These are phyloP conservation scores for Saccharomycopsis amapae DNA, from an alignment of 805 yeast species.

Conservation along the genomic window DNA sequence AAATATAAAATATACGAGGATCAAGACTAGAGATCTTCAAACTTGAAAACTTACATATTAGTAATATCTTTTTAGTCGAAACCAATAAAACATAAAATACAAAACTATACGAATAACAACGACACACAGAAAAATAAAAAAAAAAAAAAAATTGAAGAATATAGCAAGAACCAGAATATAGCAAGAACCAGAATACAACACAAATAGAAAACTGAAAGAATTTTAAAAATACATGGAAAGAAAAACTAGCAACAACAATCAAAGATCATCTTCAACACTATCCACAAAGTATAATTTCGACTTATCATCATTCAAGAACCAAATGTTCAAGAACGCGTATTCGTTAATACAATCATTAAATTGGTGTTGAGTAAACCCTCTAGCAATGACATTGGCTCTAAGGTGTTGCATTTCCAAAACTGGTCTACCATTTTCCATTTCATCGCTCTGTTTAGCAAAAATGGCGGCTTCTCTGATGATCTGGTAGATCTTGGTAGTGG, in stretches of 20 bases:
- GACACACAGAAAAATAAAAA: too few relatives aligned
- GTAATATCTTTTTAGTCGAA: too few relatives aligned
- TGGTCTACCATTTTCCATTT: slow-evolving; percentile 24
- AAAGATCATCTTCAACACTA: background rate
- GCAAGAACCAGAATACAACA: background rate
- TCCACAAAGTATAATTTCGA: slow-evolving; percentile 17
- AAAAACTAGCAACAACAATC: background rate
- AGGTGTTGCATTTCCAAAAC: slow-evolving; percentile 42
- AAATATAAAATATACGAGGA: too few relatives aligned
- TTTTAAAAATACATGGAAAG: background rate
- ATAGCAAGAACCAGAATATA: background rate
- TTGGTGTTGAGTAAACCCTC: slow-evolving; percentile 79
- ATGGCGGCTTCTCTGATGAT: slow-evolving; percentile 56
- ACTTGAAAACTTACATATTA: too few relatives aligned
- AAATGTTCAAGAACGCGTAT: slow-evolving; percentile 63
- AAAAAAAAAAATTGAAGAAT: background rate
- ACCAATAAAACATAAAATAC: too few relatives aligned
- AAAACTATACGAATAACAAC: background rate
- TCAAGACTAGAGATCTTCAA: too few relatives aligned
- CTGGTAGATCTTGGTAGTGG: slow-evolving; percentile 62
- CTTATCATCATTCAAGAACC: slow-evolving; percentile 44
- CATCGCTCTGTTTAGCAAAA: slow-evolving; percentile 33
- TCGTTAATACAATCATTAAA: slow-evolving; percentile 68
- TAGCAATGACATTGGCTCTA: slow-evolving; percentile 59
- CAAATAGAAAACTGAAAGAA: background rate